A percentile compares a stretch with the other conserved stretches of the same genome.
These are phyloP conservation scores for Guadua angustifolia DNA, from an alignment of 176 grass and related monocot species.

Conservation along the genomic window DNA sequence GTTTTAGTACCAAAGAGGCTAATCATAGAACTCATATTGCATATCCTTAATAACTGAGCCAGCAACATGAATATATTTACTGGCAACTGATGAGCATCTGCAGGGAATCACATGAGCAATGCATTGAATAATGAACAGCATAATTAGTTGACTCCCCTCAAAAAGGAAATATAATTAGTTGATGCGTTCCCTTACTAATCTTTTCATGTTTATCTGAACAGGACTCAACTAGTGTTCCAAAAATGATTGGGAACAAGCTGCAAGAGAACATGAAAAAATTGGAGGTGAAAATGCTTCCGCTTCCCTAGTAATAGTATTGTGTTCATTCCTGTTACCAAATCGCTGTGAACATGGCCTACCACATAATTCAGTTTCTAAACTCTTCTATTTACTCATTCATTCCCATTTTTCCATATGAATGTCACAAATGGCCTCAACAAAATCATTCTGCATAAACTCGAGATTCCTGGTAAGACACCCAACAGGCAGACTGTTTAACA, in stretches of 20 bases:
- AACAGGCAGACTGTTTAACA: conserved; percentile 1
- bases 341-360: neutral
- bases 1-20: neutral
- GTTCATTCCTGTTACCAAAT: neutral
- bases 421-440: neutral
- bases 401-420: conserved; percentile 17
- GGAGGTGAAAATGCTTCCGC: conserved; percentile 62
- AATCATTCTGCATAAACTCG: neutral
- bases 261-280: conserved; percentile 85
- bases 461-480: neutral
- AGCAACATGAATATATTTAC: conserved; percentile 6
- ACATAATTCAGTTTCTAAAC: neutral
- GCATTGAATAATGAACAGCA: conserved; percentile 2
- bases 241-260: conserved; percentile 79
- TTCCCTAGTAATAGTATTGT: neutral
- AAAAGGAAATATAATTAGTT: neutral
- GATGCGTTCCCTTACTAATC: neutral
- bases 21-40: neutral
- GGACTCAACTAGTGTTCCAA: conserved; percentile 72
- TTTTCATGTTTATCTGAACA: conserved; percentile 48
- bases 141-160: neutral
- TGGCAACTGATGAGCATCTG: neutral
- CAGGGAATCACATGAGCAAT: neutral
- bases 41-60: neutral
- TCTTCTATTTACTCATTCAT: neutral